These are phyloP conservation scores for Brassica cretica DNA, from an alignment of 345 rosid species.

Conservation along the genomic window DNA sequence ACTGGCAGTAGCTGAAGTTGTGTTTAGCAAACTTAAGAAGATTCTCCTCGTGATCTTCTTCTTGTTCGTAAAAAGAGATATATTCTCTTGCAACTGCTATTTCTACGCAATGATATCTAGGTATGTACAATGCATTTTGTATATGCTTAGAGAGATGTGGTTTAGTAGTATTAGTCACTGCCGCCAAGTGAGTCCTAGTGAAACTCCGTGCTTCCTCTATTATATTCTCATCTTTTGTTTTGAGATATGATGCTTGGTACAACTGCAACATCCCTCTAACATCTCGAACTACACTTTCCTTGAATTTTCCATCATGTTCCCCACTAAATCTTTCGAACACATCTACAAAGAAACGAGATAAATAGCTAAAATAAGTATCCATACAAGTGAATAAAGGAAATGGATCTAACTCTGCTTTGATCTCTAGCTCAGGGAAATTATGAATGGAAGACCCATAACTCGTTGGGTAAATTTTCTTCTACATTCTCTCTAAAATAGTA, in stretches of 20 bases:
- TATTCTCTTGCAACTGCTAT: slow-evolving; percentile 1
- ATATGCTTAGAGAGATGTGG: not conserved
- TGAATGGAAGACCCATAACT: not conserved
- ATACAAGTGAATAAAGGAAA: not conserved
- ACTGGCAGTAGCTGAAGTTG: not conserved
- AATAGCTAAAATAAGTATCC: not conserved
- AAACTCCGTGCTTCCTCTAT: not conserved
- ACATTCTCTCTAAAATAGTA: too few relatives aligned
- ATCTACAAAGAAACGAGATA: not conserved
- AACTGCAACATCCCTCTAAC: slow-evolving; percentile 1
- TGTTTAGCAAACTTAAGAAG: not conserved
- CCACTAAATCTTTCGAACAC: not conserved
- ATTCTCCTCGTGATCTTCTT: not conserved
- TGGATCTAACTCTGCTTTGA: not conserved
- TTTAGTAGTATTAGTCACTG: not conserved
- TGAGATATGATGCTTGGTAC: not conserved
- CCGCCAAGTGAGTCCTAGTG: not conserved
- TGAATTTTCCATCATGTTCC: not conserved
- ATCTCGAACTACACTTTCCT: not conserved
- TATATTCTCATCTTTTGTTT: not conserved
- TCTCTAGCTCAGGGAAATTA: not conserved
- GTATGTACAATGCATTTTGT: not conserved
- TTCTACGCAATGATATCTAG: not conserved
- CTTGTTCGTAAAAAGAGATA: not conserved
- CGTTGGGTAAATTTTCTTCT: too few relatives aligned